Percentiles rank a stretch among this genome's conserved stretches.
Conservation (phyloP, 495 filamentous ascomycete species). For the Echria macrotheca region DNA sequence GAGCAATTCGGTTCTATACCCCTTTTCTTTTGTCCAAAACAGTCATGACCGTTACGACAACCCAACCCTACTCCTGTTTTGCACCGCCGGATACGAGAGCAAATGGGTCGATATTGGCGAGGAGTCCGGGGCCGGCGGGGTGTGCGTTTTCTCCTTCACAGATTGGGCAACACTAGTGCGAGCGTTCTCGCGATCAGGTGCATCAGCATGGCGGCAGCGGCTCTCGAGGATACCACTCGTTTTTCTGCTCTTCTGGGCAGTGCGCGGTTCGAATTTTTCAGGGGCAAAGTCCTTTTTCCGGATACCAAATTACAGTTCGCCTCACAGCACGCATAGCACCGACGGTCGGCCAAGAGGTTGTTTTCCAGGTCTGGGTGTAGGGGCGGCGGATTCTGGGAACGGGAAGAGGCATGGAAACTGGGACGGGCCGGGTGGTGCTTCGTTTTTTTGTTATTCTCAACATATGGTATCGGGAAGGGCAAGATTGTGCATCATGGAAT, state of each 20-base stretch:
- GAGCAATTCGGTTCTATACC: conserved; percentile 22
- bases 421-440: conserved; percentile 4
- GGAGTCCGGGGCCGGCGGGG: conserved; percentile 19
- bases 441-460: conserved; percentile 6
- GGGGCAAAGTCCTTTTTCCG: conserved; percentile 2
- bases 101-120: conserved; percentile 21
- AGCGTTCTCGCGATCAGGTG: conserved; percentile 7
- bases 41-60: conserved; percentile 33
- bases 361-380: conserved; percentile 5
- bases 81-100: conserved; percentile 16
- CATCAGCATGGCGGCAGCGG: conserved; percentile 20
- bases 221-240: conserved; percentile 14
- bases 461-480: too few relatives aligned
- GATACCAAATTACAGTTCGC: conserved; percentile 32
- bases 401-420: conserved; percentile 2
- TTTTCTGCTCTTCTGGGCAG: conserved; percentile 14
- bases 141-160: conserved; percentile 12
- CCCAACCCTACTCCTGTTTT: conserved; percentile 24
- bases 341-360: too few relatives aligned
- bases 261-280: conserved; percentile 12
- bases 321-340: conserved; percentile 32
- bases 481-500: conserved; percentile 15
- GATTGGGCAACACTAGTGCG: conserved; percentile 17
- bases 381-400: conserved; percentile 6
- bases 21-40: conserved; percentile 19